phyloP scores from a whole-genome alignment of 768 basidiomycete species.

The Auriscalpium orientale region DNA sequence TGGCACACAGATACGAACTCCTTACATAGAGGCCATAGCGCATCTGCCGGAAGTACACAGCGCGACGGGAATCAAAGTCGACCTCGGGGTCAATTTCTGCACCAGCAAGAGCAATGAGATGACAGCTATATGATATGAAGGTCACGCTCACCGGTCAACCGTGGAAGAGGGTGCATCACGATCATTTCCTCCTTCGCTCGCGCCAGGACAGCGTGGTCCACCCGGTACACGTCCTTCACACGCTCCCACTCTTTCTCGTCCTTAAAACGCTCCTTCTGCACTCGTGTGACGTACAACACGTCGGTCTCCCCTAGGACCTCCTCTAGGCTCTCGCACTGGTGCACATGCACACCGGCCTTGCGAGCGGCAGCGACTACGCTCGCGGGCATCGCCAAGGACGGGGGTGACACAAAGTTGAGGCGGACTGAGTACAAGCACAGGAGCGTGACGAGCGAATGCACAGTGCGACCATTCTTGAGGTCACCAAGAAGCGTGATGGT shows the following conservation, averaged over 20 bases:
- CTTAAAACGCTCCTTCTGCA: slow-evolving; percentile 91
- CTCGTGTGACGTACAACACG: slow-evolving; percentile 92
- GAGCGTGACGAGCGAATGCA: slow-evolving; percentile 90
- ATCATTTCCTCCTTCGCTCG: slow-evolving; percentile 96
- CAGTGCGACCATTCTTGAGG: slow-evolving; percentile 95
- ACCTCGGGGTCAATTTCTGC: slow-evolving; percentile 98
- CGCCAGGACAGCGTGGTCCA: slow-evolving; percentile 90
- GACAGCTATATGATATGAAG: neutral
- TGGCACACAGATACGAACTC: slow-evolving; percentile 15
- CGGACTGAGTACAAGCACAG: slow-evolving; percentile 88
- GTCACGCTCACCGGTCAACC: slow-evolving; percentile 65
- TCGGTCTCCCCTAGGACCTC: slow-evolving; percentile 90
- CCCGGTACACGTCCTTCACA: slow-evolving; percentile 86
- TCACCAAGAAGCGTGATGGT: slow-evolving; percentile 92
- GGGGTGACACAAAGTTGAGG: slow-evolving; percentile 92
- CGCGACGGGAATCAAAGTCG: slow-evolving; percentile 89
- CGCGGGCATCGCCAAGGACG: slow-evolving; percentile 82
- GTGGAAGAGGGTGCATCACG: slow-evolving; percentile 97
- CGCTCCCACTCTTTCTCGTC: slow-evolving; percentile 77
- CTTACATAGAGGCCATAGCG: slow-evolving; percentile 94
- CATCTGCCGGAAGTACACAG: slow-evolving; percentile 98
- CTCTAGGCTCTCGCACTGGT: slow-evolving; percentile 81
- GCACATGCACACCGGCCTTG: slow-evolving; percentile 73
- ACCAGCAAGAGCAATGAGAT: slow-evolving; percentile 9
- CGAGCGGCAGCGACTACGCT: slow-evolving; percentile 76